phyloP scores from a whole-genome alignment of 768 basidiomycete species.

The Thelephora ganbajun region DNA sequence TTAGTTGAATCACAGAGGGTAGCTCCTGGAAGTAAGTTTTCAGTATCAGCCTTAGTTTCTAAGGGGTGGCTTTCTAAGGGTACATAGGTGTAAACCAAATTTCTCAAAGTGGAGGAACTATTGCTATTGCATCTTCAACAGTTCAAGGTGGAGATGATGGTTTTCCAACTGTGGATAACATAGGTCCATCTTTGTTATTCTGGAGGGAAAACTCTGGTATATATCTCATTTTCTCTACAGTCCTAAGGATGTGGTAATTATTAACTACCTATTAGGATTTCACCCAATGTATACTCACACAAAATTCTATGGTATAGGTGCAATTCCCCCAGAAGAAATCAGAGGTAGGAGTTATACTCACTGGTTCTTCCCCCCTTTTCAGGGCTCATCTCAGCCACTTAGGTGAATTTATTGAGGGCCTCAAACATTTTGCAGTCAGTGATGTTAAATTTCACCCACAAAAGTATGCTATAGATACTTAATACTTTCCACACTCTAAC shows the following conservation, averaged over 20 bases:
- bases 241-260: background rate
- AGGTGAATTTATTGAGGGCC: background rate
- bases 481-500: background rate
- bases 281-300: background rate
- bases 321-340: background rate
- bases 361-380: background rate
- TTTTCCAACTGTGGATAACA: background rate
- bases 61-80: no score
- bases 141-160: background rate
- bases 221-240: background rate
- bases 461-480: background rate
- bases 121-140: background rate
- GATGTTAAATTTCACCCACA: background rate
- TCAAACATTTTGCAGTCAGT: background rate
- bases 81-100: background rate
- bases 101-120: background rate
- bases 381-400: background rate
- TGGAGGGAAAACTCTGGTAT: background rate
- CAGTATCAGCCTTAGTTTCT: no score
- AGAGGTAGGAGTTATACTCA: background rate
- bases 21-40: no score
- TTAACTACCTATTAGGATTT: background rate
- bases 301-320: background rate
- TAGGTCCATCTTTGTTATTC: background rate
- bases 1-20: no score